Base-by-base conservation (phyloP, 352 stramenopile species). In the Phytophthora agathidicida region DNA sequence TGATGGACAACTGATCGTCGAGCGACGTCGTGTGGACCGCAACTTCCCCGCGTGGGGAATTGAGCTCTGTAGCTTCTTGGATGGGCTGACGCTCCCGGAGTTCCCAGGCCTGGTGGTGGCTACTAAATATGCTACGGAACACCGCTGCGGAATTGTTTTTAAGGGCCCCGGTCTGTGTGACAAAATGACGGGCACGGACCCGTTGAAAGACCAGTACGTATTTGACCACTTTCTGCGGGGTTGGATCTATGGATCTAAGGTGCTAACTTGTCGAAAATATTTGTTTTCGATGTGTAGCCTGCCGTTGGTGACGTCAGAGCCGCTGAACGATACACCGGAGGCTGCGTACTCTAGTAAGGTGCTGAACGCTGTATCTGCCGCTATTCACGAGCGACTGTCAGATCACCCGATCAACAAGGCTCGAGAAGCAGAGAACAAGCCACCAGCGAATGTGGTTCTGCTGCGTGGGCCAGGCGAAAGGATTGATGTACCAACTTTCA, bases 91-190 rank as follows among this genome's bases (percentile, higher is more conserved):
- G 4, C 57, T 94, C 7, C 80, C 84, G 0, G 71, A 65, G 23
- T 91, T 89, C 42, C 87, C 85, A 10, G 65, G 75, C 11, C 68
- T 96, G 30, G 65, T 71, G 22, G 74, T 96, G 9, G 80, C 78
- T 35, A 90, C 77, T 23, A 96, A 96, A 64, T 90, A 96, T 55
- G 87, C 87, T 51, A 96, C 87, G 7, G 87, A 96, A 60, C 87
- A 96, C 48, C 83, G 85, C 64, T 94, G 85, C 27, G 87, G 87
- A 16, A 85, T 96, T 62, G 83, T 94, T 20, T 96, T 96, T 51
- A 91, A 93, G 41, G 85, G 87, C 7, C 54, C 72, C 1, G 78
- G 82, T 9, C 72, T 96, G 7, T 92, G 83, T 52, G 87, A 94
- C 67, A 88, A 89, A 65, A 96, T 96, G 28, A 86, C 81, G 2